These are phyloP conservation scores for Penicillium ucsense DNA, from an alignment of 495 filamentous ascomycete genomes.

Conservation along the genomic window DNA sequence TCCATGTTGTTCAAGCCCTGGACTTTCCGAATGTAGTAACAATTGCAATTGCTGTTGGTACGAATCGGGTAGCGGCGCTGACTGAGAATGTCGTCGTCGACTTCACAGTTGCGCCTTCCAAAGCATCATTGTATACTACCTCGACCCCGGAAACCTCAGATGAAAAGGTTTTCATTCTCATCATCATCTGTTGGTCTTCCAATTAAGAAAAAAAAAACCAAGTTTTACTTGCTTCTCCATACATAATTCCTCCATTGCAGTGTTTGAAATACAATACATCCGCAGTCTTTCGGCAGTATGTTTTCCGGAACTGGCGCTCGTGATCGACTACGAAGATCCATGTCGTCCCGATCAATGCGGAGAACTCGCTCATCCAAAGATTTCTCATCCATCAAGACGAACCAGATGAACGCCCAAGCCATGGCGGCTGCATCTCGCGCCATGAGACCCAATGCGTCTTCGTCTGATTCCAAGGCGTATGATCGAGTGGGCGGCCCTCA, in stretches of 20 bases:
- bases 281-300: slow-evolving; percentile 15
- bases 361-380: slow-evolving; percentile 19
- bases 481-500: slow-evolving; percentile 23
- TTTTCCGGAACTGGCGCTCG: slow-evolving; percentile 24
- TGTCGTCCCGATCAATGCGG: slow-evolving; percentile 52
- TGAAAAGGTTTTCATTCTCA: too few relatives aligned
- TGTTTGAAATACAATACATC: slow-evolving; percentile 13
- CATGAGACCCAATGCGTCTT: slow-evolving; percentile 45
- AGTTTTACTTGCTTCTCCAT: too few relatives aligned
- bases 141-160: too few relatives aligned
- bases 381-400: slow-evolving; percentile 40
- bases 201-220: too few relatives aligned
- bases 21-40: too few relatives aligned
- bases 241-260: background rate
- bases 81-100: too few relatives aligned
- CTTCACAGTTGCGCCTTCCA: too few relatives aligned
- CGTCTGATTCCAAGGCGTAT: slow-evolving; percentile 22
- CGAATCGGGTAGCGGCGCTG: too few relatives aligned
- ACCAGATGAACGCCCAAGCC: slow-evolving; percentile 50
- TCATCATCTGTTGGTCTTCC: too few relatives aligned
- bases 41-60: too few relatives aligned
- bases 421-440: slow-evolving; percentile 59
- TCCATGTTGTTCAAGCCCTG: too few relatives aligned
- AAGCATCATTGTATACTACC: too few relatives aligned
- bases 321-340: slow-evolving; percentile 45